Evolutionary conservation across 495 filamentous ascomycete genomes (phyloP).

Genomic region (Lentithecium fluviatile): DNA sequence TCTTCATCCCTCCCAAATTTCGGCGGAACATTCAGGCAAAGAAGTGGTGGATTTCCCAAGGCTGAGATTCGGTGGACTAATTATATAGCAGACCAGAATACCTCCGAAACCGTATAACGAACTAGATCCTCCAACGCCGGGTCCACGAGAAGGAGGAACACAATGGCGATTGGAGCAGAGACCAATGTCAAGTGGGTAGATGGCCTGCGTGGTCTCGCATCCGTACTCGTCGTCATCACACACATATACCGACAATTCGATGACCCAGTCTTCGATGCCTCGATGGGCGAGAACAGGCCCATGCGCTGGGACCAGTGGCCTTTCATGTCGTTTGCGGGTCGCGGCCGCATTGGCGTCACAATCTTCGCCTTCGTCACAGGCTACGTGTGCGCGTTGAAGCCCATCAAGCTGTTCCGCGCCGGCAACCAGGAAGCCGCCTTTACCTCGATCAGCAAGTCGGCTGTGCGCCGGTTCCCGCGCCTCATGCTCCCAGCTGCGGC

Average conservation of each 20-base stretch:
- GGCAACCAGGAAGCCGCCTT: slow-evolving; percentile 55
- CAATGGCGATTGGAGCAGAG: slow-evolving; percentile 21
- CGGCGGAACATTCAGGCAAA: no score
- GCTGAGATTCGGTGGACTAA: no score
- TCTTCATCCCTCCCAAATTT: no score
- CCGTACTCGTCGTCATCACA: slow-evolving; percentile 60
- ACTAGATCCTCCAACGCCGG: no score
- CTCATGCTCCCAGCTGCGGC: slow-evolving; percentile 59
- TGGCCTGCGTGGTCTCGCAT: slow-evolving; percentile 64
- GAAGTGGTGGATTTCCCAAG: no score
- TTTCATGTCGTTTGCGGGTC: slow-evolving; percentile 58
- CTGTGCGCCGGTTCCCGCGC: slow-evolving; percentile 61
- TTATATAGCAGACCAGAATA: no score
- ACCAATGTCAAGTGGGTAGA: slow-evolving; percentile 69
- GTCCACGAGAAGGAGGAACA: no score
- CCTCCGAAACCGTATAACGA: no score
- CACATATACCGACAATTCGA: slow-evolving; percentile 61
- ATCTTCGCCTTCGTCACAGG: slow-evolving; percentile 65
- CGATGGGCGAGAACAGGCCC: slow-evolving; percentile 45
- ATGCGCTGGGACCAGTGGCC: slow-evolving; percentile 58
- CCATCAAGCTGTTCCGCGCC: slow-evolving; percentile 55
- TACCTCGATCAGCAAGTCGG: slow-evolving; percentile 55
- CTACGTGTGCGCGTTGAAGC: slow-evolving; percentile 65
- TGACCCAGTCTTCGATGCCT: slow-evolving; percentile 57
- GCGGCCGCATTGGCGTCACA: slow-evolving; percentile 62